Evolutionary conservation across 345 rosid genomes (phyloP), one percentile per base, ranked within the genome.

Genomic region (Populus davidiana): DNA sequence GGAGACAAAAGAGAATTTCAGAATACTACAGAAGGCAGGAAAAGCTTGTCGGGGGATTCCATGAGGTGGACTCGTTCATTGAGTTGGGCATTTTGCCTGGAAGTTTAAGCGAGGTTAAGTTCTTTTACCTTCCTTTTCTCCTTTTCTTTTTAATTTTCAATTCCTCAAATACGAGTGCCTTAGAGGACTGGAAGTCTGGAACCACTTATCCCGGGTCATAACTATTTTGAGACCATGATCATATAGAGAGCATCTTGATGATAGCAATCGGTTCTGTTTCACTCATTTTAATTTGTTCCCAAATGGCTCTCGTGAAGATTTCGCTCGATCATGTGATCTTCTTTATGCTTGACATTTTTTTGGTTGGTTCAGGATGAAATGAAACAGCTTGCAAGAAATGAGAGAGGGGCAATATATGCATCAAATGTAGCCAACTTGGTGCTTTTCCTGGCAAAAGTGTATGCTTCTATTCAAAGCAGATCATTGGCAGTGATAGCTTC

Each of bases 401-500:
- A 83, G 76, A 82, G 76, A 44, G 0, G 67, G 12, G 89, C 87
- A 38, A 84, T 86, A 23, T 67, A 82, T 13, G 84, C 79, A 52
- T 86, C 89, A n/a, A 87, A 85, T 65, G 70, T 35, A 35, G 90
- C 90, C 11, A 87, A 87, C 63, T 27, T 87, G 80, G 85, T 87
- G 76, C 80, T 87, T 13, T 85, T 87, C 69, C 4, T 78, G 16
- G 87, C 88, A 44, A 87, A 87, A 80, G 73, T 83, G 35, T 85
- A 75, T 59, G 83, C 83, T 21, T 84, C 75, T 2, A 77, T 73
- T 39, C 80, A 75, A 65, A 80, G 83, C 47, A 83, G 17, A 71
- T 83, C 86, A 27, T 65, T 83, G 80, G 90, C 87, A 27, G 86
- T 87, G 8, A 85, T 85, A 11, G 88, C 88, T 31, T 87, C 90